A percentile compares a stretch with the other conserved stretches of the same genome.
Conservation (phyloP, 2,329 filamentous ascomycete species). For the Ascochyta viciae-villosae region DNA sequence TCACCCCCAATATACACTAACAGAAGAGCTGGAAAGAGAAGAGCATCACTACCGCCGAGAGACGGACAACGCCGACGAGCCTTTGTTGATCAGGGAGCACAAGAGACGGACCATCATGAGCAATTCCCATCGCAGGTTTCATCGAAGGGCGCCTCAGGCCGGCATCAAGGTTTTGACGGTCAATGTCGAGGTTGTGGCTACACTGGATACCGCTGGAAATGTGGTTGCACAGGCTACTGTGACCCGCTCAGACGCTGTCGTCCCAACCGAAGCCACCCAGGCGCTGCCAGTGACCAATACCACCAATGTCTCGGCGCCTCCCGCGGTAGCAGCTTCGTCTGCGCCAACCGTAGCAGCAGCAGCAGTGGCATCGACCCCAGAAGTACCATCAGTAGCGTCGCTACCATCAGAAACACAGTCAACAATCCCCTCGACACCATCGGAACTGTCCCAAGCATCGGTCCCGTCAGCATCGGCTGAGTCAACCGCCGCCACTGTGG, state of each 20-base stretch:
- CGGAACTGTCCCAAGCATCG: background rate
- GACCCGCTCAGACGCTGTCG: slow-evolving; percentile 19
- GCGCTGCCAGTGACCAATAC: background rate
- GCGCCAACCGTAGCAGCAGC: slow-evolving; percentile 14
- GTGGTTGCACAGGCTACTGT: slow-evolving; percentile 35
- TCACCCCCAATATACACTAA: slow-evolving; percentile 21
- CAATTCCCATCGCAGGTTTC: slow-evolving; percentile 42
- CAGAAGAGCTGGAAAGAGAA: background rate
- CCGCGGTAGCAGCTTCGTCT: background rate
- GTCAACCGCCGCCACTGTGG: background rate
- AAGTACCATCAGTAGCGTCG: slow-evolving; percentile 5
- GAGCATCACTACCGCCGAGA: slow-evolving; percentile 13
- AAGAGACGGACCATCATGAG: slow-evolving; percentile 37
- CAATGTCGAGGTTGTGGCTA: slow-evolving; percentile 40
- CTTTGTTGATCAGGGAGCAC: slow-evolving; percentile 29
- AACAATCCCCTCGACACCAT: background rate
- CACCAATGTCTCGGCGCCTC: slow-evolving; percentile 1
- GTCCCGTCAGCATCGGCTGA: background rate
- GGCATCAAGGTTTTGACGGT: slow-evolving; percentile 34
- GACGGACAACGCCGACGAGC: slow-evolving; percentile 24
- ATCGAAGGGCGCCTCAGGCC: slow-evolving; percentile 37
- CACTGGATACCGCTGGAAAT: slow-evolving; percentile 40
- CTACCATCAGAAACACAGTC: slow-evolving; percentile 4
- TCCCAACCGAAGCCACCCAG: slow-evolving; percentile 6
- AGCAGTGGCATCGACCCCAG: slow-evolving; percentile 3